A percentile compares a stretch with the other conserved stretches of the same genome.
Conservation (phyloP, 768 basidiomycete species). For the Podaxis sp. region DNA sequence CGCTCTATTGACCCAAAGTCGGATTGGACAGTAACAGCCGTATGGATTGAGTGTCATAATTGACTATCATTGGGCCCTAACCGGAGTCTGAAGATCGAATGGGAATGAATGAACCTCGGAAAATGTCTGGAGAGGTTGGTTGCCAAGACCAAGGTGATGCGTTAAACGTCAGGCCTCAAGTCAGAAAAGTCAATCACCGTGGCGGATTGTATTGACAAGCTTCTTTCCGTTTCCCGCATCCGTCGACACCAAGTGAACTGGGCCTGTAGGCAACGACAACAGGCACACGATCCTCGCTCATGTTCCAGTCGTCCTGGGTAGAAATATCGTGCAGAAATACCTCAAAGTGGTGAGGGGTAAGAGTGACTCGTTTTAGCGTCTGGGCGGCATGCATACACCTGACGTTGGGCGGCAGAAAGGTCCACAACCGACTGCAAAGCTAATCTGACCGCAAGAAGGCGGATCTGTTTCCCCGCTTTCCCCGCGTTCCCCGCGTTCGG, state of each 20-base stretch:
- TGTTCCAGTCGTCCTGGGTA: too few species aligned
- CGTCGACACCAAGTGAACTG: not conserved
- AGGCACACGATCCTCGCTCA: too few species aligned
- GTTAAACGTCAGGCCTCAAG: not conserved
- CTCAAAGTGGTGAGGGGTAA: too few species aligned
- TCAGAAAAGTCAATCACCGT: not conserved
- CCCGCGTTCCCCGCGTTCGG: not conserved
- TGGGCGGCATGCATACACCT: too few species aligned
- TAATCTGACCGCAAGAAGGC: not conserved
- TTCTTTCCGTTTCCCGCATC: not conserved
- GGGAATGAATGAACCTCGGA: constrained; percentile 9
- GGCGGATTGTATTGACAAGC: not conserved
- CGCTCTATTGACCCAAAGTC: not conserved
- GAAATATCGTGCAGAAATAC: too few species aligned
- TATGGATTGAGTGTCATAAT: not conserved
- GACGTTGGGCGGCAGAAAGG: not conserved
- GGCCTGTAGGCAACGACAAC: too few species aligned
- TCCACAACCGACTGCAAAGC: not conserved
- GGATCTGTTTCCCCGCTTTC: constrained; percentile 3
- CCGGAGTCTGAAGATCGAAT: not conserved
- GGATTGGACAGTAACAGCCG: not conserved
- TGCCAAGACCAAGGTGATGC: not conserved
- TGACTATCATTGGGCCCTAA: not conserved
- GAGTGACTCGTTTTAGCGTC: too few species aligned
- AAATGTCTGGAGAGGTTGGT: constrained; percentile 12